Percentiles rank a stretch among this genome's conserved stretches.
Evolutionary conservation across 306 rosid genomes (phyloP).

Genomic region (Hippophae gyantsensis): DNA sequence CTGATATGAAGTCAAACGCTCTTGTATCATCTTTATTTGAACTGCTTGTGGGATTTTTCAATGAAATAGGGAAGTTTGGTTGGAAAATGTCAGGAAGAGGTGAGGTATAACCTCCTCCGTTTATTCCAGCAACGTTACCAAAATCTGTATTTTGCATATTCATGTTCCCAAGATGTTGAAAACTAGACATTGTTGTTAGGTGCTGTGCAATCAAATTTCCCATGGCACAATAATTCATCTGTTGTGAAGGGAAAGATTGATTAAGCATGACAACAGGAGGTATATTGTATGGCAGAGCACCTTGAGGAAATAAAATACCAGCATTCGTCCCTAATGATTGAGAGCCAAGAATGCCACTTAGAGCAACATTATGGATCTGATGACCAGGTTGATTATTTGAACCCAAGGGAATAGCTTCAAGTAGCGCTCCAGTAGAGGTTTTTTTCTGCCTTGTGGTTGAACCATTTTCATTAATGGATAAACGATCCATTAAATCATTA

Average conservation of each 20-base stretch:
- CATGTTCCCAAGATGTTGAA: slow-evolving; percentile 61
- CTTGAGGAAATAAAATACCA: slow-evolving; percentile 50
- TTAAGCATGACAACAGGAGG: slow-evolving; percentile 63
- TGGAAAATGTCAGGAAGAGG: slow-evolving; percentile 88
- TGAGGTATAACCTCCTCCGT: slow-evolving; percentile 29
- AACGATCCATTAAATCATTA: slow-evolving; percentile 52
- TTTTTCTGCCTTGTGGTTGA: slow-evolving; percentile 40
- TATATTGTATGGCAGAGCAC: slow-evolving; percentile 43
- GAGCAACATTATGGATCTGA: slow-evolving; percentile 30
- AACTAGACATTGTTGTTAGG: slow-evolving; percentile 72
- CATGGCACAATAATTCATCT: slow-evolving; percentile 62
- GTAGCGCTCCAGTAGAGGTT: slow-evolving; percentile 27
- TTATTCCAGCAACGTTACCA: slow-evolving; percentile 40
- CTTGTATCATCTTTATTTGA: slow-evolving; percentile 83
- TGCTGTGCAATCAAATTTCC: slow-evolving; percentile 75
- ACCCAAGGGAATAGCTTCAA: slow-evolving; percentile 47
- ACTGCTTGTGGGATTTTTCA: slow-evolving; percentile 51
- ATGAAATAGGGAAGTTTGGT: slow-evolving; percentile 44
- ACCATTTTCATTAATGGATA: slow-evolving; percentile 47
- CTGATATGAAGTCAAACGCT: slow-evolving; percentile 96
- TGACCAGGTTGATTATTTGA: slow-evolving; percentile 25
- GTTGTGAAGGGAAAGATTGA: slow-evolving; percentile 66
- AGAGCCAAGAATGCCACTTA: slow-evolving; percentile 43
- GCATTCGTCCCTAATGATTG: slow-evolving; percentile 44
- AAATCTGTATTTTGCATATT: slow-evolving; percentile 40